These are phyloP conservation scores for Nymphaea colorata DNA, from an alignment of 164 flowering plant genomes.

Conservation along the genomic window DNA sequence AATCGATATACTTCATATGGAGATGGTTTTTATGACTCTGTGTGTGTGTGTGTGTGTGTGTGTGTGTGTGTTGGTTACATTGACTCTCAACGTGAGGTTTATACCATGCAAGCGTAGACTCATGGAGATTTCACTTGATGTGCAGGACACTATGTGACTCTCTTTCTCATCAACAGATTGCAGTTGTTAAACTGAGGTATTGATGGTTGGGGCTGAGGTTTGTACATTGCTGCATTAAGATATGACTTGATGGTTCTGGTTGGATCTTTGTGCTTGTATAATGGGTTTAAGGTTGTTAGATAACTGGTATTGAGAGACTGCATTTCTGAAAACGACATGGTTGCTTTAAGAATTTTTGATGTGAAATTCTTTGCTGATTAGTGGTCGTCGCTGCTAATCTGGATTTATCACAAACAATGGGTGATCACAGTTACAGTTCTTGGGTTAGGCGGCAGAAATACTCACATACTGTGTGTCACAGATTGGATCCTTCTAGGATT, in stretches of 20 bases:
- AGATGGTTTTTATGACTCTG: no score
- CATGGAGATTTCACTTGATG: no score
- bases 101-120: no score
- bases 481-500: constrained; percentile 38
- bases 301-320: background rate
- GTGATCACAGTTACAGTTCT: constrained; percentile 20
- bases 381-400: no score
- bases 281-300: background rate
- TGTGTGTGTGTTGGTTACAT: no score
- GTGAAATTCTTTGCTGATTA: background rate
- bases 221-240: background rate
- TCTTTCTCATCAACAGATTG: no score
- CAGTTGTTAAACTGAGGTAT: no score
- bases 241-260: background rate
- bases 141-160: no score
- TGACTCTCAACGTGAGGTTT: no score
- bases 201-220: no score
- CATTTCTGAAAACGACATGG: background rate
- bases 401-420: background rate
- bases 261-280: background rate
- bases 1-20: background rate
- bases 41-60: no score
- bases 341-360: background rate
- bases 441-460: constrained; percentile 84
- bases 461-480: constrained; percentile 57